phyloP scores from a whole-genome alignment of 495 filamentous ascomycete genomes.

The Copromyces sp. region DNA sequence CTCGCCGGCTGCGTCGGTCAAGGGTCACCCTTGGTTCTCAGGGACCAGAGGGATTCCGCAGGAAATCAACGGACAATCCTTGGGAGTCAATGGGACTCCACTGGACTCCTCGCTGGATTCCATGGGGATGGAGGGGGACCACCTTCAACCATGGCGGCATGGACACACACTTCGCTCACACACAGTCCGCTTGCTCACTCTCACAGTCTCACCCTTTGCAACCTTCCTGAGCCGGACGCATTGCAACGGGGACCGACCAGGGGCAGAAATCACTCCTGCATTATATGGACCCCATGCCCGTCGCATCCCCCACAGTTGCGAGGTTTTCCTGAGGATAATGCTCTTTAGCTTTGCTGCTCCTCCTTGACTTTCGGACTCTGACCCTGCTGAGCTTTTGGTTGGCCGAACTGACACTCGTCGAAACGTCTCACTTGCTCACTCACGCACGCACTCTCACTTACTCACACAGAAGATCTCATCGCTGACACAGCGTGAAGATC shows the following conservation, averaged over 20 bases:
- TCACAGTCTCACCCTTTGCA: not conserved
- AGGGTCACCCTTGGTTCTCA: not conserved
- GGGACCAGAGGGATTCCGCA: not conserved
- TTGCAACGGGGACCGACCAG: constrained; percentile 6
- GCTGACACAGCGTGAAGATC: not conserved
- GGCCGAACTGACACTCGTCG: not conserved
- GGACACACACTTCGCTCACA: not conserved
- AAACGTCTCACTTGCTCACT: not conserved
- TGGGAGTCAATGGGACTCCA: not conserved
- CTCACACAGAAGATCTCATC: not conserved
- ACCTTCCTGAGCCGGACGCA: constrained; percentile 3
- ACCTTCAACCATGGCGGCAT: not conserved
- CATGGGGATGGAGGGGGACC: not conserved
- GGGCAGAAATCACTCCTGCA: constrained; percentile 14
- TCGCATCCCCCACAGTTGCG: constrained; percentile 13
- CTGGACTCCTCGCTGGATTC: not conserved
- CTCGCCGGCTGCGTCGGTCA: not conserved
- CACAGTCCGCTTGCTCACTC: not conserved
- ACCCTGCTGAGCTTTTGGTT: not conserved
- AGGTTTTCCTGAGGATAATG: constrained; percentile 8
- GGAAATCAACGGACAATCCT: not conserved
- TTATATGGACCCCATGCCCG: constrained; percentile 14
- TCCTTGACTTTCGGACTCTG: not conserved
- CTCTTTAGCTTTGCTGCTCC: not conserved
- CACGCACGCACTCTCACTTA: not conserved